Evolutionary conservation across 129 eudicot species (phyloP).

Genomic region (Rutidosis leptorrhynchoides): DNA sequence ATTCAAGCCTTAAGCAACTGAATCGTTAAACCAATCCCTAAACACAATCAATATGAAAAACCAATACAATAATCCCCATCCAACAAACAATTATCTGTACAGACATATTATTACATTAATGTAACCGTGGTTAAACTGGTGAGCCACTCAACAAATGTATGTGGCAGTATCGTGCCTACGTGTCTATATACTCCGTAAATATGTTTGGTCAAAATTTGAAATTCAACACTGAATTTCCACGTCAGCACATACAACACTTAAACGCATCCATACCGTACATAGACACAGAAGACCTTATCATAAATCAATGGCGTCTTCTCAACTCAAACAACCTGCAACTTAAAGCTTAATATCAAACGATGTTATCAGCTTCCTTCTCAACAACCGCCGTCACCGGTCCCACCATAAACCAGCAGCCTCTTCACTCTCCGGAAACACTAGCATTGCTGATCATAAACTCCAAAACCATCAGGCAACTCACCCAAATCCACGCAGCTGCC

Average conservation of each 20-base stretch:
- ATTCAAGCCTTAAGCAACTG: too few species aligned
- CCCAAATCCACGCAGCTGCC: slow-evolving; percentile 66
- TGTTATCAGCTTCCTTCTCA: slow-evolving; percentile 23
- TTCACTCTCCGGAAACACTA: slow-evolving; percentile 47
- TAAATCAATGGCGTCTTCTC: slow-evolving; percentile 14
- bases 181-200: too few species aligned
- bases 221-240: too few species aligned
- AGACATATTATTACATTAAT: too few species aligned
- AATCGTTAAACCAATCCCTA: too few species aligned
- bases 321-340: slow-evolving; percentile 10
- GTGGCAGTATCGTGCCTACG: too few species aligned
- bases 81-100: too few species aligned
- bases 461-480: slow-evolving; percentile 46
- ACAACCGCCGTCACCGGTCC: slow-evolving; percentile 30
- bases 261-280: neutral
- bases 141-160: too few species aligned
- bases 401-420: slow-evolving; percentile 24
- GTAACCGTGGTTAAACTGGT: too few species aligned
- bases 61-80: too few species aligned
- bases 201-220: too few species aligned
- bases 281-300: slow-evolving; percentile 13
- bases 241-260: neutral
- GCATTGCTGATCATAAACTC: slow-evolving; percentile 46
- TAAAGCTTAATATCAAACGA: neutral
- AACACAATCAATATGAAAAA: too few species aligned